These are phyloP conservation scores for Nicotiana rustica DNA, from an alignment of 305 asterid species.

Conservation along the genomic window DNA sequence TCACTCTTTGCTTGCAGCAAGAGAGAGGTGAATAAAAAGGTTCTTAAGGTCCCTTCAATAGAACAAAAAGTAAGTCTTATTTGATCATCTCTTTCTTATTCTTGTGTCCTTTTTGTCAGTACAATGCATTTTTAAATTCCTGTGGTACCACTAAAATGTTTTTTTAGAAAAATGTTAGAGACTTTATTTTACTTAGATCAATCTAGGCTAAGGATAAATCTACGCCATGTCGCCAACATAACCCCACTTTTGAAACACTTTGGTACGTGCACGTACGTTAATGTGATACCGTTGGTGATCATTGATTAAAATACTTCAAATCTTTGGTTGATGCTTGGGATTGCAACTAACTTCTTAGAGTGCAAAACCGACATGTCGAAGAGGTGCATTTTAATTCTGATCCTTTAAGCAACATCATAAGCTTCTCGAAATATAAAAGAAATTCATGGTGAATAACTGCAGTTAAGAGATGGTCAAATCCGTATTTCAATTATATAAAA, in stretches of 20 bases:
- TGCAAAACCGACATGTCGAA: neutral
- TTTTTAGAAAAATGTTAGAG: neutral
- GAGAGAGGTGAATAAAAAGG: constrained; percentile 98
- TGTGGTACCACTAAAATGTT: neutral
- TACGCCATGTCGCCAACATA: neutral
- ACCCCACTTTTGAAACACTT: constrained; percentile 7
- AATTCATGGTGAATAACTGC: constrained; percentile 17
- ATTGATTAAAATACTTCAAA: neutral
- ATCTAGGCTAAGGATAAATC: neutral
- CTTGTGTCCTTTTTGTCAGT: constrained; percentile 9
- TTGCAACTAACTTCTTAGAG: neutral
- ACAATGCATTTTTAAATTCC: constrained; percentile 27
- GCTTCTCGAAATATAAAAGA: constrained; percentile 22
- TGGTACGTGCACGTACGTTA: neutral
- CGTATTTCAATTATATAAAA: too few relatives aligned
- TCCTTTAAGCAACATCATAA: constrained; percentile 16
- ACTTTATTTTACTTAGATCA: neutral
- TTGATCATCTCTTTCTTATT: neutral
- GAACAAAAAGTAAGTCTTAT: constrained; percentile 79
- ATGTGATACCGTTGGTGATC: neutral
- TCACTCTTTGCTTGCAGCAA: constrained; percentile 69
- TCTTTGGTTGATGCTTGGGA: neutral
- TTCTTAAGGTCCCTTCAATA: constrained; percentile 93
- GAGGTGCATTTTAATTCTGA: neutral
- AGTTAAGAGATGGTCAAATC: neutral